These are phyloP conservation scores for Macrocybe gigantea DNA, from an alignment of 768 basidiomycete species.

Conservation along the genomic window DNA sequence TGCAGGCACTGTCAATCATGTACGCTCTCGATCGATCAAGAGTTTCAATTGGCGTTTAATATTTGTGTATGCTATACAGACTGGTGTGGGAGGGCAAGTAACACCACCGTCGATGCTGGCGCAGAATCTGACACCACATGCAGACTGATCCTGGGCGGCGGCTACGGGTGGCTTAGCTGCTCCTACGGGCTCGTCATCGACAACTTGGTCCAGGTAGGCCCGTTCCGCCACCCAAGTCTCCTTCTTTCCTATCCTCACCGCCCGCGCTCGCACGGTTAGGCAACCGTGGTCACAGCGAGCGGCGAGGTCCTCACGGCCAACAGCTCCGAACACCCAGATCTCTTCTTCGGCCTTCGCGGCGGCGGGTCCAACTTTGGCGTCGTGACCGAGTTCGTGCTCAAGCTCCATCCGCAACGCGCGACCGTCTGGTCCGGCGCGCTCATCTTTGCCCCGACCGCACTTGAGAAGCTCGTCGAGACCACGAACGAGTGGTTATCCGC, in stretches of 20 bases:
- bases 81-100: background rate
- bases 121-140: too few species aligned
- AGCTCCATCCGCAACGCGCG: constrained; percentile 41
- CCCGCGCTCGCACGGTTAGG: constrained; percentile 17
- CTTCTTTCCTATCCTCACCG: too few species aligned
- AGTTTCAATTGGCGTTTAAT: background rate
- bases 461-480: constrained; percentile 24
- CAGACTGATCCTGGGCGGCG: constrained; percentile 48
- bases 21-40: constrained; percentile 1
- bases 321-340: constrained; percentile 32
- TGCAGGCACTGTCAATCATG: constrained; percentile 30
- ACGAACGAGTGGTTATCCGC: constrained; percentile 31
- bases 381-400: constrained; percentile 44
- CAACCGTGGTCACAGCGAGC: constrained; percentile 34
- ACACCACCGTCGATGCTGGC: too few species aligned
- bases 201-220: constrained; percentile 34
- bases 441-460: constrained; percentile 23
- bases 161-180: constrained; percentile 48
- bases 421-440: constrained; percentile 40
- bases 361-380: constrained; percentile 53
- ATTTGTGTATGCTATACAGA: background rate
- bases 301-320: constrained; percentile 32
- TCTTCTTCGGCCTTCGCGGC: constrained; percentile 51
- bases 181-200: constrained; percentile 43
- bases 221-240: too few species aligned